phyloP scores from a whole-genome alignment of 2,329 filamentous ascomycete species.

The Trichoderma harzianum region DNA sequence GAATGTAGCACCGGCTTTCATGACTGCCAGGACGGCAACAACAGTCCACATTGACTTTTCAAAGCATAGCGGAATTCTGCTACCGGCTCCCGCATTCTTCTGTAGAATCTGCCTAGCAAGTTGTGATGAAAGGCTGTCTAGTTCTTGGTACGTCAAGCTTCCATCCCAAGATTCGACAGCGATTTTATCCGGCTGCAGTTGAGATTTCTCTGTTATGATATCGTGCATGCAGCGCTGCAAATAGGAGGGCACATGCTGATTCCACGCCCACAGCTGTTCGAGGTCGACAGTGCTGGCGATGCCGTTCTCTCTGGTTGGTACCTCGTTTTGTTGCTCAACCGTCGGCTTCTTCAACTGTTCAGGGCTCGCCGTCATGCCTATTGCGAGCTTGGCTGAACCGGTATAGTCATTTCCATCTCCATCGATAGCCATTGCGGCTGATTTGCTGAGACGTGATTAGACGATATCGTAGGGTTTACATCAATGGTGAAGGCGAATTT shows the following conservation, averaged over 20 bases:
- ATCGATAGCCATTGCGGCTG: not conserved
- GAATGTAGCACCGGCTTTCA: conserved; percentile 49
- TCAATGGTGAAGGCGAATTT: not conserved
- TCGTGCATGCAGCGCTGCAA: conserved; percentile 46
- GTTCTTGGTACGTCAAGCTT: conserved; percentile 43
- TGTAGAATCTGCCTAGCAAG: conserved; percentile 40
- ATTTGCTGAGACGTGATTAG: not conserved
- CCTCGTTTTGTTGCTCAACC: not conserved
- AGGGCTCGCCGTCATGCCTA: not conserved
- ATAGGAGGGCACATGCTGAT: conserved; percentile 39
- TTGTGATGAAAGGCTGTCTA: conserved; percentile 41
- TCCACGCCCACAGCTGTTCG: conserved; percentile 47
- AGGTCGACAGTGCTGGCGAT: conserved; percentile 23
- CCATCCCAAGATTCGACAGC: conserved; percentile 53
- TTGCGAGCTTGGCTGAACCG: not conserved
- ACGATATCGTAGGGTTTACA: not conserved
- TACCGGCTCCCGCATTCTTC: conserved; percentile 38
- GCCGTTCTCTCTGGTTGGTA: not conserved
- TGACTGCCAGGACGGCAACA: conserved; percentile 44
- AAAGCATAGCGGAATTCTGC: conserved; percentile 48
- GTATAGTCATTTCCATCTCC: not conserved
- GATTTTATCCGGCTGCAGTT: conserved; percentile 34
- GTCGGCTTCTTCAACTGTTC: not conserved
- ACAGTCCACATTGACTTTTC: conserved; percentile 48
- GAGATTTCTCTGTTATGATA: conserved; percentile 40